Evolutionary conservation across 495 filamentous ascomycete genomes (phyloP).

Genomic region (Cryomyces minteri): DNA sequence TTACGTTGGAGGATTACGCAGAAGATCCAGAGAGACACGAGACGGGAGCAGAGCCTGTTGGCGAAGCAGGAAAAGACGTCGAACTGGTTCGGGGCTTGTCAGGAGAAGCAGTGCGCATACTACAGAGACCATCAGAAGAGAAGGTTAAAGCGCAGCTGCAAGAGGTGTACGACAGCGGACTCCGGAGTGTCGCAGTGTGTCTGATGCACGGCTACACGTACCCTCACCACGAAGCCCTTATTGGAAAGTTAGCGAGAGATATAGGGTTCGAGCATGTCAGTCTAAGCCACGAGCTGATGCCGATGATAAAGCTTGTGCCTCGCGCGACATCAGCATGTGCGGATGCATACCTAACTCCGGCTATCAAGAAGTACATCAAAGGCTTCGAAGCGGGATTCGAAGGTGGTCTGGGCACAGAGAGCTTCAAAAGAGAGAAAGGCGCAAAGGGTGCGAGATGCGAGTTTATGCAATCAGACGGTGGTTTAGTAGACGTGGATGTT

Average conservation of each 20-base stretch:
- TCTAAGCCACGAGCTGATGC: constrained; percentile 63
- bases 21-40: constrained; percentile 49
- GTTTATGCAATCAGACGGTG: constrained; percentile 79
- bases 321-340: constrained; percentile 84
- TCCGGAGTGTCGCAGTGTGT: constrained; percentile 57
- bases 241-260: constrained; percentile 47
- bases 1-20: constrained; percentile 67
- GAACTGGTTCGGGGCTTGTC: constrained; percentile 47
- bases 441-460: constrained; percentile 47
- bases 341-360: constrained; percentile 89
- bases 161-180: constrained; percentile 39
- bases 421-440: constrained; percentile 38
- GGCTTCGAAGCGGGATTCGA: constrained; percentile 67
- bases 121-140: constrained; percentile 36
- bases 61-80: constrained; percentile 25
- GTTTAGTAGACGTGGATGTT: constrained; percentile 54
- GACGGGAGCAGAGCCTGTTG: constrained; percentile 29
- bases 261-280: constrained; percentile 63
- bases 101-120: constrained; percentile 50
- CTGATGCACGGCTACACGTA: constrained; percentile 73
- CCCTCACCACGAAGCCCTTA: constrained; percentile 50
- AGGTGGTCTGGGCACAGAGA: constrained; percentile 48
- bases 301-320: constrained; percentile 84
- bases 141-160: constrained; percentile 34
- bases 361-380: constrained; percentile 87